Conservation (phyloP, 306 rosid species). For the Fagus crenata region DNA sequence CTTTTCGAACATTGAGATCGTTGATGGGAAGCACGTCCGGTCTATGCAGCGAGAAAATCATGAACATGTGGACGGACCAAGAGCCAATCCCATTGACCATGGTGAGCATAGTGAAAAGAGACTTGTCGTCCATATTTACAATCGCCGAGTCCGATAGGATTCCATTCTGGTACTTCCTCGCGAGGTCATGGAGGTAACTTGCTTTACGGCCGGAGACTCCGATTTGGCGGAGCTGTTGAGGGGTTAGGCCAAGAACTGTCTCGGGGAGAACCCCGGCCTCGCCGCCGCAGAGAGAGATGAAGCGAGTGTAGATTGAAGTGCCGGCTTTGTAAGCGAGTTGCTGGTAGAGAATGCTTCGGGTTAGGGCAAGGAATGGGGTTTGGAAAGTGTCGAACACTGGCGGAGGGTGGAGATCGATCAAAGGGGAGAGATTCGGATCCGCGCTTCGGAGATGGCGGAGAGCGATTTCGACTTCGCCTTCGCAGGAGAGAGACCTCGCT, state of each 20-base stretch:
- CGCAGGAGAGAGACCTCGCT: constrained; percentile 57
- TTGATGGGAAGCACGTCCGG: constrained; percentile 94
- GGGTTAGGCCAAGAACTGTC: constrained; percentile 68
- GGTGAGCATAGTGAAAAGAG: constrained; percentile 95
- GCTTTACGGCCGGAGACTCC: constrained; percentile 93
- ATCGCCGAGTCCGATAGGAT: constrained; percentile 86
- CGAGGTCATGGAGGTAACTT: constrained; percentile 93
- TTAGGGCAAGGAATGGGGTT: constrained; percentile 82
- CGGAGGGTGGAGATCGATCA: constrained; percentile 69
- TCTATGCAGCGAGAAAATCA: constrained; percentile 94
- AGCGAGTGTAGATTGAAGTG: constrained; percentile 89
- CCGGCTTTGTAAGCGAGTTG: constrained; percentile 96
- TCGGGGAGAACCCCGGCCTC: constrained; percentile 79
- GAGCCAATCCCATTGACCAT: constrained; percentile 99
- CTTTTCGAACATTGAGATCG: constrained; percentile 85
- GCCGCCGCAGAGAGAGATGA: constrained; percentile 73
- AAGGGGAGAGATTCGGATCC: constrained; percentile 71
- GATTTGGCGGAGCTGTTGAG: constrained; percentile 86
- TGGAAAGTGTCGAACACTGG: constrained; percentile 78
- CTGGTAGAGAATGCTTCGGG: constrained; percentile 91
- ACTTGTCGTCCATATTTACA: constrained; percentile 97
- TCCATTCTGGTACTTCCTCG: constrained; percentile 87
- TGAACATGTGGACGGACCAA: constrained; percentile 99
- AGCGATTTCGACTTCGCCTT: constrained; percentile 85
- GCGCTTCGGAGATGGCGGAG: constrained; percentile 73